A percentile compares a stretch with the other conserved stretches of the same genome.
These are phyloP conservation scores for Pseudocercospora fijiensis DNA, from an alignment of 2,329 filamentous ascomycete species.

Conservation along the genomic window DNA sequence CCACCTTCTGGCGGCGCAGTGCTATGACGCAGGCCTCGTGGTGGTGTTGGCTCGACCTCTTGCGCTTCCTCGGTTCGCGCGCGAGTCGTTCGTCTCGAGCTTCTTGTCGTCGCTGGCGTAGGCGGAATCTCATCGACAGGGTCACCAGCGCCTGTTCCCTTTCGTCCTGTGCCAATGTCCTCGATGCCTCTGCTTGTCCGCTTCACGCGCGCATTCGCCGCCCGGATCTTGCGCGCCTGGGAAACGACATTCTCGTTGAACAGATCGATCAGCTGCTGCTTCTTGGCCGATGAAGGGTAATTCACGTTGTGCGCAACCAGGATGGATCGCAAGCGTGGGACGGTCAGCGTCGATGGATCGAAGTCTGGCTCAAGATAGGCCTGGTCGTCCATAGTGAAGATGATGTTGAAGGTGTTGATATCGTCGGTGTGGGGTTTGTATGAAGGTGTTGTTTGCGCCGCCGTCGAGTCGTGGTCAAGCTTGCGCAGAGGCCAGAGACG, in stretches of 20 bases:
- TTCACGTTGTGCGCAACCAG: constrained; percentile 83
- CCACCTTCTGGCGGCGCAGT: constrained; percentile 37
- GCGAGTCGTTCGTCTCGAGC: constrained; percentile 33
- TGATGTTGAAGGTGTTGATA: background rate
- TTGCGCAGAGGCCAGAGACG: background rate
- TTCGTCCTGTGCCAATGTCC: constrained; percentile 59
- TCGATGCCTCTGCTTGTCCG: constrained; percentile 84
- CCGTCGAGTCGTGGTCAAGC: background rate
- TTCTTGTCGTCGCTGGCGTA: constrained; percentile 33
- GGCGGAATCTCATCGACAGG: constrained; percentile 46
- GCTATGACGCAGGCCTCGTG: constrained; percentile 33
- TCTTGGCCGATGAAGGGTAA: constrained; percentile 89
- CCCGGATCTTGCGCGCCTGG: constrained; percentile 73
- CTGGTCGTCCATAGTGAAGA: constrained; percentile 54
- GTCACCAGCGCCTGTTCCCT: constrained; percentile 58
- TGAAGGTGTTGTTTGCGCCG: background rate
- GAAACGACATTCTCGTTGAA: constrained; percentile 78
- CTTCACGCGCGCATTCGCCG: constrained; percentile 73
- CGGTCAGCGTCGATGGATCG: constrained; percentile 77
- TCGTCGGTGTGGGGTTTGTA: background rate
- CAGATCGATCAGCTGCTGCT: constrained; percentile 79
- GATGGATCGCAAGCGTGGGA: constrained; percentile 85
- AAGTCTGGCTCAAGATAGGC: constrained; percentile 87
- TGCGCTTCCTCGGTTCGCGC: constrained; percentile 43
- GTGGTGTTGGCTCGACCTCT: constrained; percentile 34